Conservation (phyloP, 371 early-diverging fungal genomes). For the Actinomortierella wolfii region DNA sequence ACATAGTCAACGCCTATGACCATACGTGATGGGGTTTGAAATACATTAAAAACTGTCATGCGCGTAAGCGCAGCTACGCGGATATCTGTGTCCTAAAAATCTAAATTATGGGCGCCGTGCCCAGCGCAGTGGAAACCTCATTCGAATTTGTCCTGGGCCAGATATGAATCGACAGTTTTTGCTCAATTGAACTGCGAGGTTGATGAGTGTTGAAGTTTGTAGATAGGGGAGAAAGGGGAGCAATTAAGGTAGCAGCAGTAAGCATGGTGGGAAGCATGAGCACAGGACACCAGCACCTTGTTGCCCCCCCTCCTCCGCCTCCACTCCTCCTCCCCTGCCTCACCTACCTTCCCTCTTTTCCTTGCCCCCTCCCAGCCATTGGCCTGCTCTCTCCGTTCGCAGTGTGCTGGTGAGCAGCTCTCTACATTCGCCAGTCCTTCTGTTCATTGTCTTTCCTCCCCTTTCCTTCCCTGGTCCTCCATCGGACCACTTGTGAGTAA, state of each 20-base stretch:
- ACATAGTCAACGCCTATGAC: neutral
- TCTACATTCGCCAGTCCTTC: neutral
- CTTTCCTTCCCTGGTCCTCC: constrained; percentile 1
- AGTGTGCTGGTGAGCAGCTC: neutral
- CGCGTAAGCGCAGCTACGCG: neutral
- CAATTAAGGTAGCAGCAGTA: neutral
- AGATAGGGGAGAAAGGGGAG: constrained; percentile 3
- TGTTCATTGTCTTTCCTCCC: neutral
- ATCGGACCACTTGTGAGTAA: neutral
- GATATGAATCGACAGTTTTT: neutral
- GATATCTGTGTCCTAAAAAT: neutral
- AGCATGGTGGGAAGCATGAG: neutral
- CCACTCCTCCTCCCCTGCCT: too few species aligned
- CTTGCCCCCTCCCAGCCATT: neutral
- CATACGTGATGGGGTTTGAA: neutral
- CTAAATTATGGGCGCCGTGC: neutral
- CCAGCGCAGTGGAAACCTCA: neutral
- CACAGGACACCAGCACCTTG: neutral
- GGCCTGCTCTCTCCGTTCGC: neutral
- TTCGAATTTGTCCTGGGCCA: neutral
- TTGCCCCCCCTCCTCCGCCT: neutral
- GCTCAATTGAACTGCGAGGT: neutral
- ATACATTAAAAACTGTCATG: neutral
- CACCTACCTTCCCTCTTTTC: too few species aligned
- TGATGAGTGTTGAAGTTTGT: neutral